Evolutionary conservation across 441 rosid genomes (phyloP), one percentile per base, ranked within the genome.

Genomic region (Eutrema salsugineum): DNA sequence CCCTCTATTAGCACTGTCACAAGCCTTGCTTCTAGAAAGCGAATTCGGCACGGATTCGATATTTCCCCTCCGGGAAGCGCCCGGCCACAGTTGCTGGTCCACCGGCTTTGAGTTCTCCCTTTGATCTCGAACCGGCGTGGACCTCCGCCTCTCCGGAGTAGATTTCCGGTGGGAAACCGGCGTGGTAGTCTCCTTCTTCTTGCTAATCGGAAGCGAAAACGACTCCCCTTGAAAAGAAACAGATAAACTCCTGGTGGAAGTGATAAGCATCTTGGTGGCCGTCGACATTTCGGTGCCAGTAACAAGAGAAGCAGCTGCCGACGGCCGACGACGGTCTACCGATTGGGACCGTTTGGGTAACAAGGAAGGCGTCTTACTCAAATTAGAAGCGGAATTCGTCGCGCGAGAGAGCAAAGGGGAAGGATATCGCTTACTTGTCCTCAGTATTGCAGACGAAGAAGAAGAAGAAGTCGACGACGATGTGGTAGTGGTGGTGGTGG

Each of bases 211-310:
- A 11, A 89, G 88, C 38, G 94, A 89, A 72, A 84, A 87, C 56
- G 85, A 67, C 62, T 87, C 88, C 1, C 92, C 92, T 80, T 85
- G 92, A 50, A 87, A 87, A 3, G 92, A 87, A 77, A 87, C 92
- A 22, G 90, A 87, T 54, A 87, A 79, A 44, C 92, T 85, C 75
- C 92, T 68, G 7, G 89, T 83, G 33, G 92, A 87, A 71, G 87
- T 83, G 48, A 87, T 80, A 58, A 87, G 84, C 86, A 87, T 80
- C 79, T 80, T 85, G 6, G 85, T 66, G 0, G 90, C 88, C 19
- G 81, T 68, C 9, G 88, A 85, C 49, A 84, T 59, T 36, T 82
- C 87, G 33, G 77, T 54, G n/a, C 59, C 63, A 73, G 82, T 63
- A 11, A 60, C 75, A 6, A 78, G 54, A 74, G n/a, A n/a, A n/a